Evolutionary conservation across 257 asterid species (phyloP).

Genomic region (Anisodus acutangulus): DNA sequence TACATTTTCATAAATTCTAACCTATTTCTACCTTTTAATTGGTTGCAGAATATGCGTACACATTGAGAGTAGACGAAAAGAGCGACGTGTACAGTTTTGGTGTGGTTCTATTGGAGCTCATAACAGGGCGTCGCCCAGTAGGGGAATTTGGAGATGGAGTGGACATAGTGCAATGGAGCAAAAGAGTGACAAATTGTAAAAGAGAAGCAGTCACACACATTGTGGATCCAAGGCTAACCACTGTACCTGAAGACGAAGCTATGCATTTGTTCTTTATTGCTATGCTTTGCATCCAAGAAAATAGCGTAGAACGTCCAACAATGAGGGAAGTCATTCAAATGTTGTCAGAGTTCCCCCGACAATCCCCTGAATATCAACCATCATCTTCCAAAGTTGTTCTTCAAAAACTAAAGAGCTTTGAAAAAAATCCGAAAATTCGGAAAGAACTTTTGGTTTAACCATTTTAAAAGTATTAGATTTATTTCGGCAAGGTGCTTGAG

Average conservation of each 20-base stretch:
- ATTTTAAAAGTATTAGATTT: not conserved
- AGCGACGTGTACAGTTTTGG: constrained; percentile 59
- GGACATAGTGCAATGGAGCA: constrained; percentile 67
- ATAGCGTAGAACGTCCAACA: constrained; percentile 83
- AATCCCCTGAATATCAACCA: constrained; percentile 46
- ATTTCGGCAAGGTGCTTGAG: not conserved
- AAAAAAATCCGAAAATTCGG: constrained; percentile 38
- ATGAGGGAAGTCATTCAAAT: constrained; percentile 95
- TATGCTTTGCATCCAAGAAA: constrained; percentile 82
- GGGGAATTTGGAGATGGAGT: constrained; percentile 58
- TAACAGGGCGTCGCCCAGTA: constrained; percentile 52
- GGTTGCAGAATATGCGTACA: constrained; percentile 54
- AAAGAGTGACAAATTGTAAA: constrained; percentile 56
- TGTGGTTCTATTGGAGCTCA: constrained; percentile 49
- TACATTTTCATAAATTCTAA: not conserved
- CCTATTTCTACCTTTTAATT: no score
- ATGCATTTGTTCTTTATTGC: constrained; percentile 83
- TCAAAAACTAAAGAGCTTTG: constrained; percentile 37
- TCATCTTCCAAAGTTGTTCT: constrained; percentile 40
- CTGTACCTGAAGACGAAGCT: constrained; percentile 71
- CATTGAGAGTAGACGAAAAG: constrained; percentile 53
- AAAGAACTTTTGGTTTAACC: constrained; percentile 51
- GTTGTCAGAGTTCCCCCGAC: constrained; percentile 78
- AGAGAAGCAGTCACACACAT: constrained; percentile 60
- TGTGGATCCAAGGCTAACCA: constrained; percentile 65